Conservation (phyloP, 768 basidiomycete genomes). For the Naganishia kalamii region DNA sequence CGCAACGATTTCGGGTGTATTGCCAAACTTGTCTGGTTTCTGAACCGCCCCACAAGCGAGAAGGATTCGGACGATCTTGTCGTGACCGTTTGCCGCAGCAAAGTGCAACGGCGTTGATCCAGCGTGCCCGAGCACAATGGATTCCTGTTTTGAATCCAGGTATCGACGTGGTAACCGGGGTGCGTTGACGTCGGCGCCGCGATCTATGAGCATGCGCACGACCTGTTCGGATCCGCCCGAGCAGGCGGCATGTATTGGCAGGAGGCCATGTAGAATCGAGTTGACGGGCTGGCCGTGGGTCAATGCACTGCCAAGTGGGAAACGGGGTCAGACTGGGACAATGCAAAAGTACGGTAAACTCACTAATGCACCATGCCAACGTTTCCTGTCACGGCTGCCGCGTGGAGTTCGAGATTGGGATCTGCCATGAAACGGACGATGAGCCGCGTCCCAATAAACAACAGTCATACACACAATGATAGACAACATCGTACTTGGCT, state of each 20-base stretch:
- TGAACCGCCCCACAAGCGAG: constrained; percentile 78
- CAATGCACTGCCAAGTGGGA: constrained; percentile 54
- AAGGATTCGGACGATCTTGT: constrained; percentile 66
- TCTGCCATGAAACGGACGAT: constrained; percentile 26
- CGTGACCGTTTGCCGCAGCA: constrained; percentile 90
- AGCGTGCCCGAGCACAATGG: constrained; percentile 29
- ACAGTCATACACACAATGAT: constrained; percentile 38
- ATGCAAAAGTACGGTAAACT: background rate
- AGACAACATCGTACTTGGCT: constrained; percentile 41
- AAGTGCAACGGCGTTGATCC: constrained; percentile 95
- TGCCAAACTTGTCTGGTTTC: constrained; percentile 80
- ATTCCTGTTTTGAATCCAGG: constrained; percentile 32
- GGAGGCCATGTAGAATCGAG: constrained; percentile 87
- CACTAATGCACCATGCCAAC: constrained; percentile 52
- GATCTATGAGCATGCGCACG: constrained; percentile 78
- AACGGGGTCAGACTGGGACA: background rate
- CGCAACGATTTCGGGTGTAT: constrained; percentile 79
- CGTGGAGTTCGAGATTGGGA: constrained; percentile 51
- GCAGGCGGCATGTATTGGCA: constrained; percentile 92
- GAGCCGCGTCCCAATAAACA: background rate
- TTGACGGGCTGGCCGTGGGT: constrained; percentile 93
- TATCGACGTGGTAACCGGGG: constrained; percentile 57
- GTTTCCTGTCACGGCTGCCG: constrained; percentile 60
- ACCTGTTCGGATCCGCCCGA: constrained; percentile 84
- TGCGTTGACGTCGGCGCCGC: constrained; percentile 97